Evolutionary conservation across 2,329 filamentous ascomycete species (phyloP), one percentile per base, ranked within the genome.

Genomic region (Plectosphaerella cucumerina): DNA sequence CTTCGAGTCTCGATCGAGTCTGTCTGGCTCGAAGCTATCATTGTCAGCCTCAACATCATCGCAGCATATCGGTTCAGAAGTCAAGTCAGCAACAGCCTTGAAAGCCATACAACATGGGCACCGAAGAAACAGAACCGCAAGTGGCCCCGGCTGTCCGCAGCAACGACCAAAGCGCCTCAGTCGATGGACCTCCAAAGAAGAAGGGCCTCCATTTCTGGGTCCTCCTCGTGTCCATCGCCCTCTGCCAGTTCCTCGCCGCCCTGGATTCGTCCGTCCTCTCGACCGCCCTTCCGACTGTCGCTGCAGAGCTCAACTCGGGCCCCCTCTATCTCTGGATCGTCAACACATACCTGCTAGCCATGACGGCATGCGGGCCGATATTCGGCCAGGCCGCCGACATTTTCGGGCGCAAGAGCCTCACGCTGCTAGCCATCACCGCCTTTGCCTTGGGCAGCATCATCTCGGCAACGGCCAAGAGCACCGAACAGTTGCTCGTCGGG

Each of bases 401-500:
- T 8, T 62, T 60, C 31, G 62, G 61, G 6, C 61, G 61, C 3
- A 50, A 58, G n/a, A 54, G 50, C 52, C 42, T 53, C 12, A 51
- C 53, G n/a, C 45, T 63, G 1, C 15, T 52, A n/a, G 45, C 45
- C 4, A 51, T 52, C n/a, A 54, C 45, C 48, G 21, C 57, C 2
- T 64, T 65, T 18, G 49, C 55, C 2, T 50, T 62, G 4, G 61
- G 62, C 2, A 63, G 62, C 17, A 50, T 52, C 22, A 47, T 59
- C 18, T 57, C 56, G 45, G 55, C 53, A 35, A 52, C 45, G 3
- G 58, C 59, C 15, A 51, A 33, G 5, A 56, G 52, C 37, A 60
- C 62, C 20, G 50, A 51, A 2, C 68, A 73, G 49, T 61, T 84
- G n/a, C 75, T 84, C 4, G 67, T 65, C 6, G 67, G 65, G 5